These are phyloP conservation scores for Hemileccinum impolitum DNA, from an alignment of 768 basidiomycete genomes.

Conservation along the genomic window DNA sequence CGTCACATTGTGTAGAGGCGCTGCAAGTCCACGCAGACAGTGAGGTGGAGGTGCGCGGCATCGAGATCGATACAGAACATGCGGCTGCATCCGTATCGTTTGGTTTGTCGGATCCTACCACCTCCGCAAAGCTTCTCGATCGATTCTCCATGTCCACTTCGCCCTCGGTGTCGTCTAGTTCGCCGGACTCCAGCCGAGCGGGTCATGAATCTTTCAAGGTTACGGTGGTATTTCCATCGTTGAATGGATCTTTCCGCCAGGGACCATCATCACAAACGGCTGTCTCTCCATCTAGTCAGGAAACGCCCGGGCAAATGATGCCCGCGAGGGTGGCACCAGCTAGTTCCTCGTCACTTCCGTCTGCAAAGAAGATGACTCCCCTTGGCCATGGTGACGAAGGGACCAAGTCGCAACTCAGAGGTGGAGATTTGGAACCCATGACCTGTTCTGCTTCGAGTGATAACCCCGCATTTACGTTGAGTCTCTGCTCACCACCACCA, in stretches of 20 bases:
- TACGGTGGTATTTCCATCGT: conserved; percentile 22
- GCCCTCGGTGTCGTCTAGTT: neutral
- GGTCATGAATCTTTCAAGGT: conserved; percentile 6
- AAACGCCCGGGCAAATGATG: conserved; percentile 9
- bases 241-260: conserved; percentile 24
- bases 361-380: neutral
- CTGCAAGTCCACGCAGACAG: conserved; percentile 14
- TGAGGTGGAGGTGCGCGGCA: conserved; percentile 2
- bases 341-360: too few species aligned
- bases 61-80: conserved; percentile 7
- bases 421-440: neutral
- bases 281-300: neutral
- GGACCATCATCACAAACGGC: neutral
- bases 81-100: neutral
- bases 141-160: conserved; percentile 10
- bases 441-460: conserved; percentile 1
- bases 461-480: conserved; percentile 2
- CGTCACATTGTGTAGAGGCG: neutral
- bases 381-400: neutral
- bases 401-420: neutral
- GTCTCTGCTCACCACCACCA: conserved; percentile 9
- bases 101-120: conserved; percentile 12
- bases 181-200: conserved; percentile 1
- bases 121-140: conserved; percentile 14
- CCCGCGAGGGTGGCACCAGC: conserved; percentile 5